Evolutionary conservation across 2,329 filamentous ascomycete genomes (phyloP), one percentile per base, ranked within the genome.

Genomic region (Fonsecaea multimorphosa): DNA sequence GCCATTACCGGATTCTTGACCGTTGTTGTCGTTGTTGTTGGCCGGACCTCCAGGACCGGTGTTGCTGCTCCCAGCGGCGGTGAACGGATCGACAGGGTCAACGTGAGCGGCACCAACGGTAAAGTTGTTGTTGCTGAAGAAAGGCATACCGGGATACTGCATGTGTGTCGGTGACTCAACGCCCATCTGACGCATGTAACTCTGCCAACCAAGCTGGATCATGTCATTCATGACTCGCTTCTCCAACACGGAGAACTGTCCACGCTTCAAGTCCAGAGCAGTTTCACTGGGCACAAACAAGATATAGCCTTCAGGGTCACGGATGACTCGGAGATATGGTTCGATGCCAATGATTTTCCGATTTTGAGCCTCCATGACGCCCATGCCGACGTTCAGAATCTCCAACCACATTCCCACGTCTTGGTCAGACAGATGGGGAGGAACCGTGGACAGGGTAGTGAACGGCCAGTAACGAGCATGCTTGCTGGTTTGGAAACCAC

Each of bases 401-500:
- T 70, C 56, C 16, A 72, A 56, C 71, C 71, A 72, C 59, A 69
- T 66, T 31, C 61, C 66, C 32, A 71, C 44, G 38, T 71, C 66
- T 49, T 69, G 56, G 31, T 71, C 67, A 40, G 65, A 59, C 8
- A 69, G 34, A 9, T 57, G 58, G 22, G 34, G 3, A 9, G 68
- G 63, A 38, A 65, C n/a, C 16, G 64, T 46, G 22, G 55, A 58
- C 16, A 72, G 56, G 36, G 66, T 66, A 44, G 69, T 65, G 34
- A 72, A 72, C 31, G 71, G 70, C 71, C 71, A 72, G n/a, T 61
- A 49, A 19, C 52, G 32, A 31, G 65, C 64, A 57, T 70, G 70
- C n/a, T 40, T 19, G 40, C 63, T 62, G 38, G 70, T 51, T 8
- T 22, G 52, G 24, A 64, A 58, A 5, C 67, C 67, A 40, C 51